phyloP scores from a whole-genome alignment of 2,329 filamentous ascomycete species.

The Tolypocladium paradoxum region DNA sequence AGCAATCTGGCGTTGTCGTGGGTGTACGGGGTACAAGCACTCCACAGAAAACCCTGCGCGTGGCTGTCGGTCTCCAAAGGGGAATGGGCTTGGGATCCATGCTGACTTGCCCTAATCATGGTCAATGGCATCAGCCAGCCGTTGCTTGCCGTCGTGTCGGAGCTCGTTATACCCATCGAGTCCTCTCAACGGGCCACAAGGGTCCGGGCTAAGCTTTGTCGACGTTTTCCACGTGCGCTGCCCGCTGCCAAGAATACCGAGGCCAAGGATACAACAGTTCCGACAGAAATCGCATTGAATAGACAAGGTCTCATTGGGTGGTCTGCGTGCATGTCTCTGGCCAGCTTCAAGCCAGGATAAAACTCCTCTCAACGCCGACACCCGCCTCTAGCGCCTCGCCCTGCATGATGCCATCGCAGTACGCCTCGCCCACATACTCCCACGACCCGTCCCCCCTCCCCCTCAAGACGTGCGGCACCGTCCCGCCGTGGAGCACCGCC shows the following conservation, averaged over 20 bases:
- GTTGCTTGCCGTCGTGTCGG: too few species aligned
- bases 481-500: conserved; percentile 16
- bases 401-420: conserved; percentile 23
- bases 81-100: background rate
- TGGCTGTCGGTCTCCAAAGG: background rate
- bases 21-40: too few species aligned
- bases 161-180: background rate
- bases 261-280: background rate
- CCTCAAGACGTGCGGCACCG: conserved; percentile 16
- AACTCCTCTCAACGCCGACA: background rate
- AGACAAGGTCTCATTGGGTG: too few species aligned
- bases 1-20: background rate
- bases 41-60: background rate
- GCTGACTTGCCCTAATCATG: too few species aligned
- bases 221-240: background rate
- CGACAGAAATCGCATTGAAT: background rate
- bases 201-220: background rate
- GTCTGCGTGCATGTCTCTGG: too few species aligned
- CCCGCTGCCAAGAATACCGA: background rate
- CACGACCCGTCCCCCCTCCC: conserved; percentile 4
- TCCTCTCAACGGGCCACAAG: background rate
- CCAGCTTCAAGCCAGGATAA: conserved; percentile 1
- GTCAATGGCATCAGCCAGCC: too few species aligned
- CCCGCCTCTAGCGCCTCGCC: conserved; percentile 14
- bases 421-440: conserved; percentile 19